phyloP scores from a whole-genome alignment of 306 rosid species.

The Pachyrhizus erosus region DNA sequence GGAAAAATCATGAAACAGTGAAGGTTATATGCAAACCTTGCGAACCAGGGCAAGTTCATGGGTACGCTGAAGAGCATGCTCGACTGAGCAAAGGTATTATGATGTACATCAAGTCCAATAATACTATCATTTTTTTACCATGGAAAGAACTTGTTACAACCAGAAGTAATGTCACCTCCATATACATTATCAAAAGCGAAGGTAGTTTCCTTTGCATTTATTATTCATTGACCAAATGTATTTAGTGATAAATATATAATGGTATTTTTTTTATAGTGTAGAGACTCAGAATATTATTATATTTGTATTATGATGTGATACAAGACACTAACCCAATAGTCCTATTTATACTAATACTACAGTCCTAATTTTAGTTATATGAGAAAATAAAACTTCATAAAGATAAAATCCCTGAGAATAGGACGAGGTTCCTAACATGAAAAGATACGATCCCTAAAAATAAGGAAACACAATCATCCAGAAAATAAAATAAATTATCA shows the following conservation, averaged over 20 bases:
- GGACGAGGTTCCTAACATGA: not conserved
- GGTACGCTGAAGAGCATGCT: constrained; percentile 84
- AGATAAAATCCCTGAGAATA: not conserved
- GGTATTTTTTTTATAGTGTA: not conserved
- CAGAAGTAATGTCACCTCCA: constrained; percentile 79
- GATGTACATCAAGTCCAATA: constrained; percentile 77
- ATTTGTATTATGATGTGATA: not conserved
- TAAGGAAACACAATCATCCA: not conserved
- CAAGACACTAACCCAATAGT: not conserved
- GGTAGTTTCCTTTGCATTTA: constrained; percentile 57
- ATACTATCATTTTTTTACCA: constrained; percentile 74
- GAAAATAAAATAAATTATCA: not conserved
- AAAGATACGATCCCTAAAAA: not conserved
- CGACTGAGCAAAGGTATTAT: constrained; percentile 91
- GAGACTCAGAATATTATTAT: constrained; percentile 8
- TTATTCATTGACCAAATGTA: constrained; percentile 16
- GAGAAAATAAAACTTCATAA: not conserved
- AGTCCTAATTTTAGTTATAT: not conserved
- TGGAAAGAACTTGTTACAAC: constrained; percentile 90
- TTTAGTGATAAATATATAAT: not conserved
- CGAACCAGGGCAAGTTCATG: constrained; percentile 79
- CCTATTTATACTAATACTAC: constrained; percentile 15
- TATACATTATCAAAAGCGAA: constrained; percentile 84
- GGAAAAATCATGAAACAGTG: constrained; percentile 95
- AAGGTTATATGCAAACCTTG: constrained; percentile 94